Evolutionary conservation across 352 stramenopile genomes (phyloP), one percentile per base, ranked within the genome.

Genomic region (Globisporangium camurandrum): DNA sequence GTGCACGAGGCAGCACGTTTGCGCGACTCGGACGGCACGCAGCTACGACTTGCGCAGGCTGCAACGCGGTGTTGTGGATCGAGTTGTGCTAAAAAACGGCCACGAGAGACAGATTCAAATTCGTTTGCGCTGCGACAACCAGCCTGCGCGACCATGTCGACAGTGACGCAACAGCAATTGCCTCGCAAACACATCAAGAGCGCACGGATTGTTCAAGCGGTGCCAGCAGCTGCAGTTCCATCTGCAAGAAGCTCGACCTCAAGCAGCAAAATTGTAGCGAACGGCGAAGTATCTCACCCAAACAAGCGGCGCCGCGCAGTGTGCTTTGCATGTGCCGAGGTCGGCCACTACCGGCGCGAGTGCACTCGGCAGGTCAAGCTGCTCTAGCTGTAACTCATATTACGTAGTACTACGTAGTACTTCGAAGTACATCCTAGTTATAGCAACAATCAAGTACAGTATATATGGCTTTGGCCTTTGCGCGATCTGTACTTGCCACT

Each of bases 331-430:
- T 54, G 45, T 19, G 38, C 46, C 7, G 17, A 47, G 16, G 6
- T 54, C 41, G 57, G 54, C 23, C 64, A 69, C 38, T 59, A 62
- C 38, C 61, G 53, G n/a, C 53, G 54, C 19, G 54, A 65, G 33
- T 69, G 61, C 10, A 54, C 56, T 0, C 38, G 51, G 12, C 60
- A 56, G 31, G 59, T 59, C 44, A 50, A 49, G 31, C 42, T 43
- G 16, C 47, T 46, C 17, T 67, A 51, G 62, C 36, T 22, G n/a
- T 27, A 31, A 22, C 17, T 20, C 19, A n/a, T 43, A 14, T 9
- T 26, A 16, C 17, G n/a, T 28, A 1, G 19, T 17, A 12, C 20
- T 45, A 10, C 10, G 27, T 11, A 22, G 43, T 1, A 30, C 43
- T 43, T 33, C 10, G 34, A 20, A 20, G 34, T n/a, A 40, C 16